Base-by-base conservation (phyloP, 2,329 filamentous ascomycete genomes). In the Clarireedia homoeocarpa region DNA sequence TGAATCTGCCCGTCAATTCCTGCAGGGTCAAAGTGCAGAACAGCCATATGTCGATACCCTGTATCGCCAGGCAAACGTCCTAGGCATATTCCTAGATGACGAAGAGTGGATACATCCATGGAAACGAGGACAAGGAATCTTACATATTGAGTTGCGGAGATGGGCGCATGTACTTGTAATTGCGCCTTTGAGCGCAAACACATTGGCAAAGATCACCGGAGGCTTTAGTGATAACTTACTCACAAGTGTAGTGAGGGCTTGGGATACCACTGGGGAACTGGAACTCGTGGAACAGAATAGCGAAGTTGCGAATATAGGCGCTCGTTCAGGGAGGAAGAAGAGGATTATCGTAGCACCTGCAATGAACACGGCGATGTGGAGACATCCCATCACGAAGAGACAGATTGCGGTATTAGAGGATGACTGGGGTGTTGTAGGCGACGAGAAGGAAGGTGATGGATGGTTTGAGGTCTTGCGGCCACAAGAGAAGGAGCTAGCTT, bases 301-400 rank as follows among this genome's bases (percentile, higher is more conserved):
- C 55, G 53, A 53, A 52, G 45, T 56, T 44, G 59, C 58, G 54
- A 47, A 49, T 26, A 54, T 24, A 23, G 36, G 42, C 17, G 12
- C 5, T 30, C 23, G 7, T 36, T 17, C 44, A 44, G 71, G 68
- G 5, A 70, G 67, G 52, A 82, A 77, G 69, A 86, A 85, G 70
- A 80, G 77, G 61, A 89, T 95, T 38, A 66, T 94, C 1, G 86
- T 92, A 0, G 88, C 88, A 2, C 85, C 86, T 1, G 84, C 87
- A 30, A 95, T 96, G 89, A 96, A 96, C 70, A 90, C 83, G 24
- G 84, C 85, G 4, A 96, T 96, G 91, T 95, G 88, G 86, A 76
- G 78, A 55, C 90, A 96, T 68, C 91, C 91, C 2, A 75, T 95
- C 47, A 96, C 91, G 1, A 77, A 73, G 50, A 82, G 80, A 60